Evolutionary conservation across 768 basidiomycete species (phyloP), one percentile per base, ranked within the genome.

Genomic region (Suillus cothurnatus): DNA sequence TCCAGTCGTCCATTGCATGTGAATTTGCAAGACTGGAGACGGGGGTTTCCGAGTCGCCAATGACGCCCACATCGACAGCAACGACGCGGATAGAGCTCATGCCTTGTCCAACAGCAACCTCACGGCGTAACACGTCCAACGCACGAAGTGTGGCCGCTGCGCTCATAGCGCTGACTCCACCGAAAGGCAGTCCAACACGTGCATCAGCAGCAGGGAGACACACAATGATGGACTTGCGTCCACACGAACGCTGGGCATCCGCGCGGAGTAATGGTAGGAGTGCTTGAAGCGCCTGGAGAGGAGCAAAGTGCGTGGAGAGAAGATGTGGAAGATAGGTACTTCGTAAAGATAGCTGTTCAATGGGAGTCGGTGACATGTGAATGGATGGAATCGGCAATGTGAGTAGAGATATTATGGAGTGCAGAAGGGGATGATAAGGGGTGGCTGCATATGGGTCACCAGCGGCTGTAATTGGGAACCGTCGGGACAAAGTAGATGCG

Each of bases 401-500:
- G 67, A 94, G 83, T 36, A 94, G 82, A 50, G 91, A 94, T 69
- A 96, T 83, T 69, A 94, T 80, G 26, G 92, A 90, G 67, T 92
- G 88, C 52, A 96, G 82, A 75, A 91, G 87, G 3, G 91, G 87
- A 71, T 88, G 83, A 21, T 87, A 77, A 32, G 86, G 79, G 28
- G 88, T 86, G 0, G 89, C 81, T 28, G 83, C 86, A 73, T 88
- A 92, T 2, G 94, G 94, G 74, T 96, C 95, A 31, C 94, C 94
- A 3, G 91, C 79, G 8, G 87, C 76, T 39, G 85, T 88, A 68
- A 93, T 84, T 4, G 94, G 94, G 78, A 94, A 96, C 57, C 88
- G 86, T 67, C 93, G 89, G 21, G 91, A 90, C 11, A 96, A 82
- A 0, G 92, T 88, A 0, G 94, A 90, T 3, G 87, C 82, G 45